phyloP scores from a whole-genome alignment of 768 basidiomycete genomes.

The Boletus speciosus region DNA sequence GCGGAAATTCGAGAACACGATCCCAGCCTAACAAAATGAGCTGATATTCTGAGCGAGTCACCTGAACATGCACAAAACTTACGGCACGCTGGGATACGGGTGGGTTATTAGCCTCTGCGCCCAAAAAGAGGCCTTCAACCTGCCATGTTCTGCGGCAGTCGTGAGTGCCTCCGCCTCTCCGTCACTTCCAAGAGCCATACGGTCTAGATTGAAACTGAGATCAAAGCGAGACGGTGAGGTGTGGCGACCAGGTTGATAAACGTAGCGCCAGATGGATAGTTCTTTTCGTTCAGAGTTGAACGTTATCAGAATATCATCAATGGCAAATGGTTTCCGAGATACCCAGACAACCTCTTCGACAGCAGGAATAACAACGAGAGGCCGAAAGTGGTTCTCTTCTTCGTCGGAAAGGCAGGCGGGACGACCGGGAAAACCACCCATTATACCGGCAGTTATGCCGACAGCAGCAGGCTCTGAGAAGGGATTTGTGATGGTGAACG shows the following conservation, averaged over 20 bases:
- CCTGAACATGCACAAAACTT: conserved; percentile 24
- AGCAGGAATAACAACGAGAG: conserved; percentile 54
- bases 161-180: conserved; percentile 42
- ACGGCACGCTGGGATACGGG: conserved; percentile 51
- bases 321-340: conserved; percentile 41
- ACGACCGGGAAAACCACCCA: conserved; percentile 38
- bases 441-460: conserved; percentile 61
- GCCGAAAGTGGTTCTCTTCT: conserved; percentile 48
- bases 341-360: conserved; percentile 66
- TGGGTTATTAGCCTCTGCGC: conserved; percentile 56
- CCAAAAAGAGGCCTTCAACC: conserved; percentile 74
- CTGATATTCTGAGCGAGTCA: conserved; percentile 1
- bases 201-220: conserved; percentile 58
- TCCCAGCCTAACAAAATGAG: conserved; percentile 14
- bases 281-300: conserved; percentile 50
- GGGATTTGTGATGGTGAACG: conserved; percentile 75
- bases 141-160: conserved; percentile 50
- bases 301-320: conserved; percentile 54
- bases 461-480: conserved; percentile 73
- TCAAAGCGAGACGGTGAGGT: conserved; percentile 53
- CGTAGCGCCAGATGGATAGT: conserved; percentile 72
- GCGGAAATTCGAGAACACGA: conserved; percentile 40
- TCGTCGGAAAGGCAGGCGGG: conserved; percentile 49
- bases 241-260: conserved; percentile 43
- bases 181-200: conserved; percentile 58